Evolutionary conservation across 2,329 filamentous ascomycete species (phyloP), one percentile per base, ranked within the genome.

Genomic region (Ophiostoma sp.): DNA sequence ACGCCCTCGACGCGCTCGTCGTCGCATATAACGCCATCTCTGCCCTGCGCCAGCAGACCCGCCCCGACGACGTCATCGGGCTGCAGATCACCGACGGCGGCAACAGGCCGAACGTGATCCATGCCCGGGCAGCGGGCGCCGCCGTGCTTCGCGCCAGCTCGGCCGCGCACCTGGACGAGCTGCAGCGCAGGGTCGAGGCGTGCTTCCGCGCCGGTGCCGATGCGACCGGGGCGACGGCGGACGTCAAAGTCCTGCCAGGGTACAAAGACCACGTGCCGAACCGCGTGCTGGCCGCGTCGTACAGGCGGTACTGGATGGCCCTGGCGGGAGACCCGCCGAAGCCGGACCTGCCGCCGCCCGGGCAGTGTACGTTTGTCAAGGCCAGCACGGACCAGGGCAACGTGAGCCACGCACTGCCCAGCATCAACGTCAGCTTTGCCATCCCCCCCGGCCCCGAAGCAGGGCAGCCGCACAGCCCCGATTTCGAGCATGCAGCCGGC

Each of bases 71-170:
- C 11, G 68, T 69, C 8, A 69, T 69, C 13, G 68, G 68, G 0
- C 60, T 69, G 17, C 57, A 65, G 5, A 69, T 69, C 35, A 69
- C 67, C 11, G 67, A 69, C 7, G 67, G 67, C 17, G 67, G 67
- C 54, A 57, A 64, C 36, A 57, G 35, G 15, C 52, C 67, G n/a
- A 69, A 69, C 36, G 23, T 69, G 13, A 69, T 69, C 13, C 67
- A 69, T 17, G 67, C 68, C 17, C 52, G 17, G 27, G 52, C 52
- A 2, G 52, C 52, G 4, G 52, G n/a, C n/a, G 11, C 52, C 8
- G 52, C 52, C 2, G 52, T 57, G 52, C 52, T 57, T 13, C 52
- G 52, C 23, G n/a, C n/a, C 3, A n/a, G n/a, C 3, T n/a, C 52
- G 27, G n/a, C 52, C n/a, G 23, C n/a, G 11, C 10, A 27, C 13